Base-by-base conservation (phyloP, 768 basidiomycete genomes). In the Tulasnella sp. region DNA sequence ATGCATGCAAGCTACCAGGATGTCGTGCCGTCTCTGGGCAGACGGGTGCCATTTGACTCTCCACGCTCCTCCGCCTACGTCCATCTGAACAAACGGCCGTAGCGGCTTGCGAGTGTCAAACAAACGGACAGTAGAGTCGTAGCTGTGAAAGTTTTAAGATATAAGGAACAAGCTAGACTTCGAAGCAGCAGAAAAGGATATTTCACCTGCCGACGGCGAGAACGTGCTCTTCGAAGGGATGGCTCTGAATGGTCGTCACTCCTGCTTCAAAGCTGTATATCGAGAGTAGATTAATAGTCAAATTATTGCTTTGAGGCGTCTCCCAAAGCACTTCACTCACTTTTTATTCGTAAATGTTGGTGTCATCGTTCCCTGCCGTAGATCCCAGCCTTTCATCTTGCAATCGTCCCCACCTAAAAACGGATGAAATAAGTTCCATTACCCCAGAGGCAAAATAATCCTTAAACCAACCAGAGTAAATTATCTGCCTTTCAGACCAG, bases 1-100 rank as follows among this genome's bases (percentile, higher is more conserved):
- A 82, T 97, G 96, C 98, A 99, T 99, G 82, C 93, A 95, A 0
- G 96, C 98, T n/a, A 95, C 90, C 26, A 98, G 88, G 1, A 99
- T 87, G 82, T 96, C 93, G 48, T 88, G 82, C 80, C 87, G 88
- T 69, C 95, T 88, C n/a, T 82, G 81, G 2, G 87, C 80, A 5
- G 88, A 88, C 9, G 96, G 95, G 84, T 99, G 95, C 95, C 96
- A 99, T 83, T 97, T 96, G 78, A 95, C 91, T 23, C 98, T 89
- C 98, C 98, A 99, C 15, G 90, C 93, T 3, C 98, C 98, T 16
- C 98, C 98, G 15, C 94, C 95, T 3, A 94, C 90, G 77, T 92
- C 88, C 35, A 88, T 88, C 72, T 87, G 85, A 0, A 85, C 82
- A 16, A 98, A 80, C 0, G 93, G 89, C 3, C 83, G 83, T 5